These are phyloP conservation scores for Hansenula sp. DNA, from an alignment of 1,139 yeast species.

Conservation along the genomic window DNA sequence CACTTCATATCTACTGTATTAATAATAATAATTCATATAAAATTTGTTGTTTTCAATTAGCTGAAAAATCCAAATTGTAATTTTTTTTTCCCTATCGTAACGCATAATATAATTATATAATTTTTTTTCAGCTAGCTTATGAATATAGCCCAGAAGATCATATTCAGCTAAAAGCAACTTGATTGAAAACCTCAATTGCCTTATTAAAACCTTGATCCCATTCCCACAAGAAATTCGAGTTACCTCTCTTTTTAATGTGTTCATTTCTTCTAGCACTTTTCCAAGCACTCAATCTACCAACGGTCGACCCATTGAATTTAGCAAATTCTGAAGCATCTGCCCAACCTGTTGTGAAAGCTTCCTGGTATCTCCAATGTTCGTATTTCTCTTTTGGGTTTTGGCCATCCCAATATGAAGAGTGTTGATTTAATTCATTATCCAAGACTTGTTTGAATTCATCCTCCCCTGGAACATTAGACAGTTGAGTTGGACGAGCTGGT, in stretches of 20 bases:
- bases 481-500: slow-evolving; percentile 26
- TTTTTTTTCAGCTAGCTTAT: too few species aligned
- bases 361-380: slow-evolving; percentile 78
- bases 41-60: background rate
- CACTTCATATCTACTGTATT: background rate
- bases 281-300: slow-evolving; percentile 78
- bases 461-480: slow-evolving; percentile 32
- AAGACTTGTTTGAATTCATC: slow-evolving; percentile 40
- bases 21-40: background rate
- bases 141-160: too few species aligned
- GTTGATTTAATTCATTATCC: slow-evolving; percentile 40
- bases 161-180: slow-evolving; percentile 5
- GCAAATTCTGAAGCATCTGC: slow-evolving; percentile 66
- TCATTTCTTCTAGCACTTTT: slow-evolving; percentile 49
- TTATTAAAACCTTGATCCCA: slow-evolving; percentile 81
- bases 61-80: background rate
- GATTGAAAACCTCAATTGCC: slow-evolving; percentile 39
- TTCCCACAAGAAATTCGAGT: slow-evolving; percentile 67
- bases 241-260: slow-evolving; percentile 55
- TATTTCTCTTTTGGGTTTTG: slow-evolving; percentile 56
- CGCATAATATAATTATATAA: background rate
- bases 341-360: slow-evolving; percentile 77
- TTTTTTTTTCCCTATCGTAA: background rate
- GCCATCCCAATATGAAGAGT: slow-evolving; percentile 64
- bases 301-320: slow-evolving; percentile 58